Evolutionary conservation across 306 rosid genomes (phyloP).

Genomic region (Casuarina cunninghamiana): DNA sequence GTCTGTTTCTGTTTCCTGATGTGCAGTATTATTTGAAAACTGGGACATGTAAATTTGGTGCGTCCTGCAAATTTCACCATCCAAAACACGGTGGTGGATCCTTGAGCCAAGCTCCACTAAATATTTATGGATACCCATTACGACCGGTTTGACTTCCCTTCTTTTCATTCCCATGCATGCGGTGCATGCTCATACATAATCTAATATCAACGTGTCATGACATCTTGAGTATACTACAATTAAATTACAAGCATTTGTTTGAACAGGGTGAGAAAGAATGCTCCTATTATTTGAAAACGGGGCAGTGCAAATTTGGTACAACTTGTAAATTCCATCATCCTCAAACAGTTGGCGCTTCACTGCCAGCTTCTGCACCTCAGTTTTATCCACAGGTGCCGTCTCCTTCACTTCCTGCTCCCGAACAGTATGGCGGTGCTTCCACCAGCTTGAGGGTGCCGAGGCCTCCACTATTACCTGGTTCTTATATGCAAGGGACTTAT

Average conservation of each 20-base stretch:
- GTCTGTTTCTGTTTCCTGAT: constrained; percentile 27
- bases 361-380: constrained; percentile 80
- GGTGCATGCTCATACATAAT: neutral
- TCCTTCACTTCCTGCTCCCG: constrained; percentile 69
- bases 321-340: constrained; percentile 98
- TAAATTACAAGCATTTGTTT: constrained; percentile 20
- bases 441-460: constrained; percentile 74
- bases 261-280: constrained; percentile 84
- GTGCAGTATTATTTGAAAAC: constrained; percentile 85
- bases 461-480: constrained; percentile 75
- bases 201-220: constrained; percentile 11
- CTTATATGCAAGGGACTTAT: constrained; percentile 84
- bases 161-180: neutral
- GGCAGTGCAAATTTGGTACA: constrained; percentile 94
- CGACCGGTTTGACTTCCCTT: constrained; percentile 57
- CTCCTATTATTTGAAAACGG: constrained; percentile 98
- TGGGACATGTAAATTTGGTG: constrained; percentile 89
- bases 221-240: neutral
- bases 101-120: constrained; percentile 74
- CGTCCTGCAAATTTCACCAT: constrained; percentile 91
- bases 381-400: constrained; percentile 93
- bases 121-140: constrained; percentile 78
- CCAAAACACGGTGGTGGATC: constrained; percentile 82
- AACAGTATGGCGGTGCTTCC: constrained; percentile 74
- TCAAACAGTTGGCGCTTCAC: constrained; percentile 66